A percentile compares a stretch with the other conserved stretches of the same genome.
These are phyloP conservation scores for Auriscalpium orientale DNA, from an alignment of 768 basidiomycete species.

Conservation along the genomic window DNA sequence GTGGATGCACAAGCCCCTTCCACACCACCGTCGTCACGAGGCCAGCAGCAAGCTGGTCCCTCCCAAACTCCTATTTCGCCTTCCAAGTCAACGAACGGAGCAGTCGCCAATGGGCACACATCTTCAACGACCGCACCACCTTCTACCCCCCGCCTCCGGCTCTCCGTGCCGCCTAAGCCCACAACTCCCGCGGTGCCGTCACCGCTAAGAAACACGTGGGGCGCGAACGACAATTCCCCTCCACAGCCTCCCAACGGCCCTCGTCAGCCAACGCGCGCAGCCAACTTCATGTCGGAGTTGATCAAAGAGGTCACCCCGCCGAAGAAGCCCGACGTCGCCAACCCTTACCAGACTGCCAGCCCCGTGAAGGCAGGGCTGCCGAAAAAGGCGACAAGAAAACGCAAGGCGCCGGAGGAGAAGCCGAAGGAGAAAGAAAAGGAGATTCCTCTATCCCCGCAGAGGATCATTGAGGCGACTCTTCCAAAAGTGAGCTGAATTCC, in stretches of 20 bases:
- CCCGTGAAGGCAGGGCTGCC: slow-evolving; percentile 40
- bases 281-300: slow-evolving; percentile 59
- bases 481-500: slow-evolving; percentile 31
- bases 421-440: slow-evolving; percentile 16
- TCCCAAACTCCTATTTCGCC: slow-evolving; percentile 7
- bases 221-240: slow-evolving; percentile 30
- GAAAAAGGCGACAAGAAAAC: slow-evolving; percentile 20
- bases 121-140: slow-evolving; percentile 6
- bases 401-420: slow-evolving; percentile 21
- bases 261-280: slow-evolving; percentile 54
- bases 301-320: slow-evolving; percentile 63
- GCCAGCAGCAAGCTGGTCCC: neutral
- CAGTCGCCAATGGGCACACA: slow-evolving; percentile 11
- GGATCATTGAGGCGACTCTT: slow-evolving; percentile 70
- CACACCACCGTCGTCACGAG: slow-evolving; percentile 6
- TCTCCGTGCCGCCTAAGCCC: slow-evolving; percentile 32
- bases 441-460: slow-evolving; percentile 42
- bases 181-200: slow-evolving; percentile 64
- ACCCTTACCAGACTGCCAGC: slow-evolving; percentile 71
- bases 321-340: slow-evolving; percentile 59
- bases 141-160: slow-evolving; percentile 18
- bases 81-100: slow-evolving; percentile 4
- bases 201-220: slow-evolving; percentile 71
- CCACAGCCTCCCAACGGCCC: slow-evolving; percentile 25
- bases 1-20: slow-evolving; percentile 11